Conservation (phyloP, 1,139 yeast genomes). For the Geotrichum cucujoidarum region DNA sequence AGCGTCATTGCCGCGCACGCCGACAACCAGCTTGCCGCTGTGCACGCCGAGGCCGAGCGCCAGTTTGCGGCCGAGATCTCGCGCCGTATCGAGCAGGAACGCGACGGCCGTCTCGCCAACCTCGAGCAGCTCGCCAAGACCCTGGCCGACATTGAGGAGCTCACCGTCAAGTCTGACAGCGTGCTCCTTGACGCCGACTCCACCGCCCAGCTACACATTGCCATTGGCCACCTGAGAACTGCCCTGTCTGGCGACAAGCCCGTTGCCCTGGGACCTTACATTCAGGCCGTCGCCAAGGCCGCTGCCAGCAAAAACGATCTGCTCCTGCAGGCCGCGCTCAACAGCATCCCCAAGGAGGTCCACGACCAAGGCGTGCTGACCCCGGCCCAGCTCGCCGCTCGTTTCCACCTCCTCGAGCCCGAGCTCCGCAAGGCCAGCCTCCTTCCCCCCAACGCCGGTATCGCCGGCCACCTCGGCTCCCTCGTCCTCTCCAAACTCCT, state of each 20-base stretch:
- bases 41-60: conserved; percentile 66
- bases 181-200: conserved; percentile 54
- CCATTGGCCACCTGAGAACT: conserved; percentile 51
- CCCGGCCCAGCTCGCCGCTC: conserved; percentile 52
- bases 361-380: conserved; percentile 52
- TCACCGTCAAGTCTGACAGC: conserved; percentile 54
- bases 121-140: conserved; percentile 56
- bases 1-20: conserved; percentile 69
- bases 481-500: conserved; percentile 68
- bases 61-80: conserved; percentile 62
- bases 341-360: conserved; percentile 48
- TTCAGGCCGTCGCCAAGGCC: conserved; percentile 33
- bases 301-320: conserved; percentile 25
- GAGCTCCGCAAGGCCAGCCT: conserved; percentile 86
- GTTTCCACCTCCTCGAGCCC: conserved; percentile 69
- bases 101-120: conserved; percentile 73
- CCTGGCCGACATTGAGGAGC: conserved; percentile 54
- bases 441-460: conserved; percentile 92
- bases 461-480: conserved; percentile 85
- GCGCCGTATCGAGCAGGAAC: conserved; percentile 68
- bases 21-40: conserved; percentile 67
- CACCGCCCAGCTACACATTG: conserved; percentile 52
- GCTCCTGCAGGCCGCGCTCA: conserved; percentile 43
- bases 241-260: conserved; percentile 41
- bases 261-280: conserved; percentile 38